phyloP scores from a whole-genome alignment of 177 flowering plant species.

The Vitis hybrid region DNA sequence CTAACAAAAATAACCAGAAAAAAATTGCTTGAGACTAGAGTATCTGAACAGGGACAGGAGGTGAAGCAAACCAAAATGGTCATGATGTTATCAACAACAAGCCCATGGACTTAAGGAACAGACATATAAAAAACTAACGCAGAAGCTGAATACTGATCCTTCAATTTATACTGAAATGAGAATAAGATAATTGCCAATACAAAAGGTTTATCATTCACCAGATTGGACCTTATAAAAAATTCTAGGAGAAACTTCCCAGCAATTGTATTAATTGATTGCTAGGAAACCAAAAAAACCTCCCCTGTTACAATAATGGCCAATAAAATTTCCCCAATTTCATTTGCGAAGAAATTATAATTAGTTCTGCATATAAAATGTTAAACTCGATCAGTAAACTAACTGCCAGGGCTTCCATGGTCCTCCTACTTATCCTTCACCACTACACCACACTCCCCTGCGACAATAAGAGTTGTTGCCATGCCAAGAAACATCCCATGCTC shows the following conservation, averaged over 20 bases:
- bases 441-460: slow-evolving; percentile 58
- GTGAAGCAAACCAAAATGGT: no score
- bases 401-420: not conserved
- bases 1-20: no score
- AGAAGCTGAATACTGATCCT: no score
- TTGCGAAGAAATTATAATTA: slow-evolving; percentile 1
- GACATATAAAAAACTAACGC: no score
- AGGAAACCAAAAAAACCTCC: slow-evolving; percentile 1
- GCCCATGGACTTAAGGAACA: no score
- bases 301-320: slow-evolving; percentile 4
- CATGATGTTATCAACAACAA: no score
- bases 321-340: not conserved
- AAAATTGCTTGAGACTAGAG: no score
- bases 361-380: not conserved
- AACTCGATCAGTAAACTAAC: no score
- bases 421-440: slow-evolving; percentile 41
- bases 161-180: no score
- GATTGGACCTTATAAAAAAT: not conserved
- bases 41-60: no score
- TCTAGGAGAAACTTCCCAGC: slow-evolving; percentile 4
- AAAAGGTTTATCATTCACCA: no score
- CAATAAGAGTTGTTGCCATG: slow-evolving; percentile 70
- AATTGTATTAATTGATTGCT: not conserved
- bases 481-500: slow-evolving; percentile 82
- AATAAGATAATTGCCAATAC: no score